Evolutionary conservation across 257 asterid genomes (phyloP).

Genomic region (Solanum ahanhuiri): DNA sequence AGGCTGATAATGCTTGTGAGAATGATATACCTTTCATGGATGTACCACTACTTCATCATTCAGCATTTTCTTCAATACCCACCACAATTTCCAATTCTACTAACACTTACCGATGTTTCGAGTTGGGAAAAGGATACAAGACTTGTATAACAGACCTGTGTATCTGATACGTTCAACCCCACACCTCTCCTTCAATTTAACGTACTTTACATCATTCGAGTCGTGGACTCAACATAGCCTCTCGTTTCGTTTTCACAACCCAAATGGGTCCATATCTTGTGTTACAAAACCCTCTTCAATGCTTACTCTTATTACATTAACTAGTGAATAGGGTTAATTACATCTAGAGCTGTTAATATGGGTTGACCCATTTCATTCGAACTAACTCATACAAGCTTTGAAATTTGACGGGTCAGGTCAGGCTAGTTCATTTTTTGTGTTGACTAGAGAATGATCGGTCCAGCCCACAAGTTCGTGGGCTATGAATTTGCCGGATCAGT

Average conservation of each 20-base stretch:
- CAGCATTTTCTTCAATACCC: neutral
- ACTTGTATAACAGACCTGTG: neutral
- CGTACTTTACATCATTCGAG: neutral
- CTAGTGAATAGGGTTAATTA: neutral
- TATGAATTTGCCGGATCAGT: too few species aligned
- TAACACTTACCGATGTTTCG: neutral
- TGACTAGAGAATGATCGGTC: too few species aligned
- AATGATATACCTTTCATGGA: slow-evolving; percentile 52
- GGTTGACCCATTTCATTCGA: too few species aligned
- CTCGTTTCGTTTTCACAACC: neutral
- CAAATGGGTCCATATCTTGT: neutral
- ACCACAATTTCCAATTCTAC: neutral
- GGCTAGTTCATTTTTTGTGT: too few species aligned
- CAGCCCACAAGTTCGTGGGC: too few species aligned
- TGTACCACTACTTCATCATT: slow-evolving; percentile 5
- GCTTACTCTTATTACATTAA: neutral
- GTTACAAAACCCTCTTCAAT: neutral
- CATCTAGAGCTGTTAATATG: too few species aligned
- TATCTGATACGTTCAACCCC: neutral
- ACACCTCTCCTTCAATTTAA: neutral
- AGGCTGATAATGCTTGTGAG: slow-evolving; percentile 18
- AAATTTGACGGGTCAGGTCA: too few species aligned
- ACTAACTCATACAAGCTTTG: too few species aligned
- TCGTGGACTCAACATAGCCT: neutral
- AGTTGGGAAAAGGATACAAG: neutral